These are phyloP conservation scores for Tricharina praecox DNA, from an alignment of 495 filamentous ascomycete species.

Conservation along the genomic window DNA sequence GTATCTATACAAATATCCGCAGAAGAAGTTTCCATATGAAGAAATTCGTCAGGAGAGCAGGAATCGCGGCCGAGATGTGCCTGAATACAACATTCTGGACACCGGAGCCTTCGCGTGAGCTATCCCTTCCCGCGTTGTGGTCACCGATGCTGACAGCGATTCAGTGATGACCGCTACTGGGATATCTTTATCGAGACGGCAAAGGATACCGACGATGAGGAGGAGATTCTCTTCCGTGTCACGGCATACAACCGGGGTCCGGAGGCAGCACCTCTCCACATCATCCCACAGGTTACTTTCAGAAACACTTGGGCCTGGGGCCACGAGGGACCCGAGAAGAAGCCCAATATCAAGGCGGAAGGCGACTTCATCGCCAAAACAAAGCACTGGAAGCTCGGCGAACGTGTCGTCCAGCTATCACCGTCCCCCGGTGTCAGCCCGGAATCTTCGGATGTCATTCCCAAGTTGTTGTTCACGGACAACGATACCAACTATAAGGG, in stretches of 20 bases:
- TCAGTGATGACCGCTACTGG: slow-evolving; percentile 71
- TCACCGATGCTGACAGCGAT: slow-evolving; percentile 2
- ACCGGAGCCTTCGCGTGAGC: slow-evolving; percentile 59
- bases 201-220: slow-evolving; percentile 74
- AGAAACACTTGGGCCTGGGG: slow-evolving; percentile 94
- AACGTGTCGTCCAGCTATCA: slow-evolving; percentile 69
- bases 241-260: slow-evolving; percentile 92
- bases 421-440: slow-evolving; percentile 71
- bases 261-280: slow-evolving; percentile 76
- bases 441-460: slow-evolving; percentile 65
- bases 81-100: slow-evolving; percentile 82
- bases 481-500: slow-evolving; percentile 77
- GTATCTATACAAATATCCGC: slow-evolving; percentile 91
- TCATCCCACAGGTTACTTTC: slow-evolving; percentile 91
- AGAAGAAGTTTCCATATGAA: slow-evolving; percentile 79
- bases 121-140: not conserved
- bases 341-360: slow-evolving; percentile 53
- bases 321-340: slow-evolving; percentile 49
- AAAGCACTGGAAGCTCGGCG: slow-evolving; percentile 58
- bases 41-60: slow-evolving; percentile 72
- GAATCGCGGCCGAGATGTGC: slow-evolving; percentile 50
- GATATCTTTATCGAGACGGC: slow-evolving; percentile 94
- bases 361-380: slow-evolving; percentile 50
- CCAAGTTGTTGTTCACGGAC: slow-evolving; percentile 75
- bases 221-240: slow-evolving; percentile 83